Conservation (phyloP, 306 rosid genomes). For the barrel medic (Medicago truncatula) region DNA sequence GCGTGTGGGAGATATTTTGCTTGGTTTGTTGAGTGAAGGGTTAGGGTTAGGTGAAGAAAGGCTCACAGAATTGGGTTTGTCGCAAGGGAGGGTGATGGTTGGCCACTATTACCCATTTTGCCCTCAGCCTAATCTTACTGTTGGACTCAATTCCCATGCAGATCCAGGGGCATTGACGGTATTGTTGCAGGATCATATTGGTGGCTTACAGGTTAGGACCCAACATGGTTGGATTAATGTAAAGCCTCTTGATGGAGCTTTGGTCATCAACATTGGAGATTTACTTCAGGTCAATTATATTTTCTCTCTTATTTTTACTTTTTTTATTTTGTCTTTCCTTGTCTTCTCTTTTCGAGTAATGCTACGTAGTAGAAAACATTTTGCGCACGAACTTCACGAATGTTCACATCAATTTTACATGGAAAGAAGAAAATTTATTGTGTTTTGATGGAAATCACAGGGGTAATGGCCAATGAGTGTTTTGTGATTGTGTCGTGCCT, state of each 20-base stretch:
- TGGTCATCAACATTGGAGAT: slow-evolving; percentile 83
- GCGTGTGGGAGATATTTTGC: slow-evolving; percentile 52
- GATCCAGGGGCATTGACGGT: slow-evolving; percentile 78
- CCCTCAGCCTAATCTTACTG: slow-evolving; percentile 64
- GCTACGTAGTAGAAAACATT: too few relatives aligned
- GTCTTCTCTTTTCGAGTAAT: too few relatives aligned
- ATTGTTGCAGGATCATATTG: slow-evolving; percentile 75
- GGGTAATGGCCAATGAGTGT: neutral
- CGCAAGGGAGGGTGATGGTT: slow-evolving; percentile 48
- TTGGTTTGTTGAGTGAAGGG: slow-evolving; percentile 55
- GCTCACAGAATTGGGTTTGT: slow-evolving; percentile 40
- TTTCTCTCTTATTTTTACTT: neutral
- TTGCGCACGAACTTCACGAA: too few relatives aligned
- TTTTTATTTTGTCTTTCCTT: neutral
- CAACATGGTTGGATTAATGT: slow-evolving; percentile 72
- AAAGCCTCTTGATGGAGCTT: slow-evolving; percentile 68
- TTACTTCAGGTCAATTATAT: slow-evolving; percentile 66
- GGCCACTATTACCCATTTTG: slow-evolving; percentile 60
- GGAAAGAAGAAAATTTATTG: too few relatives aligned
- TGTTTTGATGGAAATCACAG: too few relatives aligned
- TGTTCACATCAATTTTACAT: too few relatives aligned
- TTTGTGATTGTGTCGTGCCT: neutral
- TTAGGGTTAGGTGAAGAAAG: slow-evolving; percentile 47
- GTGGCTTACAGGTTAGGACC: slow-evolving; percentile 78
- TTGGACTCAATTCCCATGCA: slow-evolving; percentile 74